Percentiles rank a stretch among this genome's conserved stretches.
Evolutionary conservation across 371 early-diverging fungal genomes (phyloP).

Genomic region (Apophysomyces variabilis): DNA sequence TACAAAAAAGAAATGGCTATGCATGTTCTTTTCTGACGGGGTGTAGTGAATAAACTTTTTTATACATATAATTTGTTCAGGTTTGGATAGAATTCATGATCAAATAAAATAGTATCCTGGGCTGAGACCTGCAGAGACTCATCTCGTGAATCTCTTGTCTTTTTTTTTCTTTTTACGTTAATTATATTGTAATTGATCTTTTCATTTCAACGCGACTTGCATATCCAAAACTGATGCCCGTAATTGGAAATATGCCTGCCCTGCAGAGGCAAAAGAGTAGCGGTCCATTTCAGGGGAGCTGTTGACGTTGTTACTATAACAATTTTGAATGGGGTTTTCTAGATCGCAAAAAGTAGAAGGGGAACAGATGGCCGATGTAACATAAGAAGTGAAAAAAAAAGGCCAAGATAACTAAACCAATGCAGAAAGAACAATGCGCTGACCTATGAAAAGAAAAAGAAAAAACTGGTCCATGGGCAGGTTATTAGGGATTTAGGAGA

Average conservation of each 20-base stretch:
- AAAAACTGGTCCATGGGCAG: too few relatives aligned
- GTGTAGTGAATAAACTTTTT: background rate
- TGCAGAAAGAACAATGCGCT: too few relatives aligned
- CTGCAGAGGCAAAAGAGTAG: background rate
- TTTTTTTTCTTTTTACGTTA: background rate
- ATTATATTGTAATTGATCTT: background rate
- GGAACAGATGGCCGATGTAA: background rate
- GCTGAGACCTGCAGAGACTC: background rate
- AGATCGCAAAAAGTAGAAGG: background rate
- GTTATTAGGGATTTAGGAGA: too few relatives aligned
- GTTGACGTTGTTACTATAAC: background rate
- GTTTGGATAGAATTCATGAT: background rate
- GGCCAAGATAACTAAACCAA: background rate
- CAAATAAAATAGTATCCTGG: background rate
- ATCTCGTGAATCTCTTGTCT: background rate
- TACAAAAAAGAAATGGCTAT: background rate
- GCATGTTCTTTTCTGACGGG: conserved; percentile 7
- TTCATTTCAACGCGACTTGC: conserved; percentile 5
- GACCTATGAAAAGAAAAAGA: too few relatives aligned
- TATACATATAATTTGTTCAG: background rate
- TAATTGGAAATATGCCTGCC: conserved; percentile 11
- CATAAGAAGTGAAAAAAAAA: background rate
- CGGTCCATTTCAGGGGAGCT: background rate
- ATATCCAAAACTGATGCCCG: background rate
- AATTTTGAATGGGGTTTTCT: background rate